Conservation (phyloP, 208 protist species). For the Blastocrithidia nonstop region DNA sequence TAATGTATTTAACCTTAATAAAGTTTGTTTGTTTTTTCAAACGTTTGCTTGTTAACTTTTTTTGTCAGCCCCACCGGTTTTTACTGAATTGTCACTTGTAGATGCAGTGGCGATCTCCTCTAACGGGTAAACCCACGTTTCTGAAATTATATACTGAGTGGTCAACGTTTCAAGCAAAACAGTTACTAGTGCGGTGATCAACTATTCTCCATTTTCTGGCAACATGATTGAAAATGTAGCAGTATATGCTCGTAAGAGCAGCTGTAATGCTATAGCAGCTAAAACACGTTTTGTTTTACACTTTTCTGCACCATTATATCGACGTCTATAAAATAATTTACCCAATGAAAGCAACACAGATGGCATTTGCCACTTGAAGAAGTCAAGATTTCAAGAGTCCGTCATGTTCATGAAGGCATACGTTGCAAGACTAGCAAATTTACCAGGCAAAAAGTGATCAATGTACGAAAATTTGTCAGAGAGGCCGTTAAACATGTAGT, state of each 20-base stretch:
- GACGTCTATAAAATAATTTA: conserved; percentile 47
- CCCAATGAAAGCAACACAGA: conserved; percentile 37
- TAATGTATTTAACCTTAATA: no score
- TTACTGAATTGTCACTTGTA: no score
- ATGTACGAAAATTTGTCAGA: conserved; percentile 39
- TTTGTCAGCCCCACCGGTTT: no score
- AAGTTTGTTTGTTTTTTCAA: no score
- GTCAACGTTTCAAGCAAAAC: conserved; percentile 30
- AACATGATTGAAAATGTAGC: conserved; percentile 69
- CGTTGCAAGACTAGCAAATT: conserved; percentile 43
- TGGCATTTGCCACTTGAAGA: conserved; percentile 71
- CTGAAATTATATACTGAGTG: conserved; percentile 37
- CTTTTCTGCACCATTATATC: conserved; percentile 22
- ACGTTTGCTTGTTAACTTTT: no score
- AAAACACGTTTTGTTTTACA: conserved; percentile 46
- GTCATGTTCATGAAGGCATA: conserved; percentile 40
- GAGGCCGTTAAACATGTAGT: conserved; percentile 56
- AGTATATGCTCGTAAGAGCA: conserved; percentile 48
- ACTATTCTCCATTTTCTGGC: conserved; percentile 33
- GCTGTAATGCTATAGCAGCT: conserved; percentile 30
- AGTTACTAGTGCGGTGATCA: conserved; percentile 20
- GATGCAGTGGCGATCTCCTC: conserved; percentile 6
- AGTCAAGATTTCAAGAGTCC: conserved; percentile 54
- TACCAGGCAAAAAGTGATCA: conserved; percentile 43
- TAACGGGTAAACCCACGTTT: conserved; percentile 52